These are phyloP conservation scores for Dactylellina cionopaga DNA, from an alignment of 2,329 filamentous ascomycete genomes.

Conservation along the genomic window DNA sequence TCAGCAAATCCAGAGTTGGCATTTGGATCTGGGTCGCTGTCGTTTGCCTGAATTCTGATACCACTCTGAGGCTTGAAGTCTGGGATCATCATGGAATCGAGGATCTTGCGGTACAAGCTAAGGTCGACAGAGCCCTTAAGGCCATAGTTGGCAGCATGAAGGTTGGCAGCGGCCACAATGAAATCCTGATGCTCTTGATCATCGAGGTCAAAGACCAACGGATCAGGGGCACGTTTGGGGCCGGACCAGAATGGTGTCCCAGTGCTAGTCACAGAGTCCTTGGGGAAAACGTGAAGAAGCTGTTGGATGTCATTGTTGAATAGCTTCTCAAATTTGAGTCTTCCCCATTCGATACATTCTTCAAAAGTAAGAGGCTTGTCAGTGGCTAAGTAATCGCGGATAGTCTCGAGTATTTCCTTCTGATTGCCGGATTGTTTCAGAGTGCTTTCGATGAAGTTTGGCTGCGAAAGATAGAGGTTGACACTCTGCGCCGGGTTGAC, in stretches of 20 bases:
- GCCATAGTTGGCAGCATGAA: conserved; percentile 97
- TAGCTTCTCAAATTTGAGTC: conserved; percentile 91
- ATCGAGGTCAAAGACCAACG: conserved; percentile 84
- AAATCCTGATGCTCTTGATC: conserved; percentile 90
- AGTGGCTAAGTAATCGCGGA: conserved; percentile 88
- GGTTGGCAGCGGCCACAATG: conserved; percentile 84
- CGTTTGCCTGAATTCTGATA: conserved; percentile 96
- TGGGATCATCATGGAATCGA: conserved; percentile 93
- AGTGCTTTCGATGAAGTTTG: conserved; percentile 86
- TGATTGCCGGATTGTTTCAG: conserved; percentile 94
- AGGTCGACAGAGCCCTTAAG: conserved; percentile 84
- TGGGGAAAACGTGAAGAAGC: conserved; percentile 95
- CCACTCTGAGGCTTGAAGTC: conserved; percentile 90
- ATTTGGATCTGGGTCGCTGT: conserved; percentile 94
- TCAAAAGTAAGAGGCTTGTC: conserved; percentile 93
- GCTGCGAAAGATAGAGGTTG: conserved; percentile 90
- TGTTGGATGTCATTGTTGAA: conserved; percentile 98
- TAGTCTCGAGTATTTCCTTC: conserved; percentile 88
- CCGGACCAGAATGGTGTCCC: conserved; percentile 98
- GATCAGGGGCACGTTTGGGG: conserved; percentile 92
- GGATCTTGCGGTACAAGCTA: conserved; percentile 77
- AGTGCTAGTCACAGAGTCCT: conserved; percentile 85
- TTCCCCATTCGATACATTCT: conserved; percentile 95
- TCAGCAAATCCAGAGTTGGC: conserved; percentile 74
- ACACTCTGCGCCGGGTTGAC: conserved; percentile 93